Evolutionary conservation across 371 early-diverging fungal species (phyloP), one percentile per base, ranked within the genome.

Genomic region (Enterospora canceri): DNA sequence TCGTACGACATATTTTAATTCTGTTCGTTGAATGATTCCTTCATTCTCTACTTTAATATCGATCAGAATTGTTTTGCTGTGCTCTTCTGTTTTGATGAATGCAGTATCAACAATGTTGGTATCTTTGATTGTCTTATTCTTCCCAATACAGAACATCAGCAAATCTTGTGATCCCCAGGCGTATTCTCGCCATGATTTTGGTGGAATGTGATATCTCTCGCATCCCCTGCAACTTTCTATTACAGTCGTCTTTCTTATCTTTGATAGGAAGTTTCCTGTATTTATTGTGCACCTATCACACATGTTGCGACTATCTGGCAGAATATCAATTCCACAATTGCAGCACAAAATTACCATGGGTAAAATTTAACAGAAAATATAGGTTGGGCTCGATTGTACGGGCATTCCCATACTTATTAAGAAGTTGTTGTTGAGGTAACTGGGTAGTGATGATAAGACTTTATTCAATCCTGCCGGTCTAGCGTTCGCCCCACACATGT

Each of bases 1-100:
- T 21, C 85, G 83, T 21, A 97, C 90, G 28, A 88, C 84, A 75
- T 85, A 94, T 79, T 91, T 92, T n/a, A 96, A 89, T 73, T 89
- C 87, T 73, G 91, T 89, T 12, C 87, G 84, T 80, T 95, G 94
- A 76, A 51, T 50, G 1, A 77, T 32, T 24, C 63, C 67, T 62
- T 35, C 47, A 2, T 62, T 21, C 51, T 50, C 33, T 8, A 77
- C 21, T 1, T 31, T 66, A 77, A 98, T 80, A 81, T 91, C 91
- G 68, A 95, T 87, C 79, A 90, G 90, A 81, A 98, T 83, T 71
- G 91, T 82, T 80, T 87, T 83, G 63, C 89, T 87, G 81, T 97
- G 94, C 34, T 94, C 94, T 79, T 97, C 97, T 0, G 97, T 95
- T 90, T 92, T 94, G 48, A 93, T 86, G 74, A 98, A 98, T 31